A percentile compares a stretch with the other conserved stretches of the same genome.
phyloP scores from a whole-genome alignment of 176 grass and related monocot genomes.

The Bothriochloa decipiens region DNA sequence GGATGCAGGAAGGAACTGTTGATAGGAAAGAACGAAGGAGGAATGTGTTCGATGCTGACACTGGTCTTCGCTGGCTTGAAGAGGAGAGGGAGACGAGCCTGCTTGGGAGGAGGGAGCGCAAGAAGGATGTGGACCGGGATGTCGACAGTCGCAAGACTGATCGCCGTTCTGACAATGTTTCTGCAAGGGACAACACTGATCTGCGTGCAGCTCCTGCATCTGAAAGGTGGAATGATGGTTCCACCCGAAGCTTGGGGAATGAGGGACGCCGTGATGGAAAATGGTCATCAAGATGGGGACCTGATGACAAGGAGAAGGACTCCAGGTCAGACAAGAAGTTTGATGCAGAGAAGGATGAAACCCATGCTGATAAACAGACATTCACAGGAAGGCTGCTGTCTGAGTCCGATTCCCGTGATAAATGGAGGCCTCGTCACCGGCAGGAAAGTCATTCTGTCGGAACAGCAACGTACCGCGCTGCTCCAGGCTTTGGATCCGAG shows the following conservation, averaged over 20 bases:
- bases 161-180: constrained; percentile 64
- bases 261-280: constrained; percentile 73
- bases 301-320: constrained; percentile 92
- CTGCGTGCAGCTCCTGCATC: constrained; percentile 50
- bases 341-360: constrained; percentile 68
- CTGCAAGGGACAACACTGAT: constrained; percentile 67
- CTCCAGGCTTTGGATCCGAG: constrained; percentile 89
- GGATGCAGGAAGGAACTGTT: constrained; percentile 60
- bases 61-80: constrained; percentile 81
- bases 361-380: constrained; percentile 62
- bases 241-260: constrained; percentile 52
- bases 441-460: constrained; percentile 67
- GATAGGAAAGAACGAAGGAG: constrained; percentile 75
- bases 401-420: constrained; percentile 95
- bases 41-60: constrained; percentile 68
- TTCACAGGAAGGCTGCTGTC: constrained; percentile 62
- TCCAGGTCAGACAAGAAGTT: constrained; percentile 70
- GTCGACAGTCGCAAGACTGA: constrained; percentile 69
- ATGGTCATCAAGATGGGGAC: constrained; percentile 98
- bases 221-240: constrained; percentile 66
- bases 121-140: constrained; percentile 85
- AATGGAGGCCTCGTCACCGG: constrained; percentile 97
- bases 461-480: constrained; percentile 66
- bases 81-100: constrained; percentile 95
- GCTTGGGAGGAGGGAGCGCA: constrained; percentile 78